These are phyloP conservation scores for Noccaea bulbosa DNA, from an alignment of 345 rosid genomes.

Conservation along the genomic window DNA sequence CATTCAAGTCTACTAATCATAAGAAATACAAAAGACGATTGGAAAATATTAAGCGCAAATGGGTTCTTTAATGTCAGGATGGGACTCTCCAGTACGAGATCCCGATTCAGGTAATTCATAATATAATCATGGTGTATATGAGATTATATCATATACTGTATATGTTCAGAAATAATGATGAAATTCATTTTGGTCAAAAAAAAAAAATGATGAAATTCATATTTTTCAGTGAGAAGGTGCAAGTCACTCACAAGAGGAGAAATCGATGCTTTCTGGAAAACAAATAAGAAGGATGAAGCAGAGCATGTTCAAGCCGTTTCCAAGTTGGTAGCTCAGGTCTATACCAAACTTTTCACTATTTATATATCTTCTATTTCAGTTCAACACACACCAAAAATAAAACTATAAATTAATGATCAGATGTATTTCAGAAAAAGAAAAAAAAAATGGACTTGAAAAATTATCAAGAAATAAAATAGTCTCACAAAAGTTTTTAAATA, in stretches of 20 bases:
- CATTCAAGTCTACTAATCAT: not conserved
- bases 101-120: conserved; percentile 54
- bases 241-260: conserved; percentile 72
- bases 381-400: not conserved
- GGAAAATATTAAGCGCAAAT: conserved; percentile 41
- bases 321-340: conserved; percentile 39
- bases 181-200: too few species aligned
- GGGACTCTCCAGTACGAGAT: conserved; percentile 72
- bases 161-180: not conserved
- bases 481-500: not conserved
- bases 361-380: conserved; percentile 34
- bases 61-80: conserved; percentile 98
- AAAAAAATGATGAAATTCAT: not conserved
- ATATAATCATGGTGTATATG: conserved; percentile 1
- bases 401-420: not conserved
- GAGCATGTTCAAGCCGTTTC: conserved; percentile 57
- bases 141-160: not conserved
- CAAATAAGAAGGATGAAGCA: conserved; percentile 64
- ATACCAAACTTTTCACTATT: conserved; percentile 50
- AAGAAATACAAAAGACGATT: not conserved
- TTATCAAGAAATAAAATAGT: not conserved
- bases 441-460: conserved; percentile 20
- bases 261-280: conserved; percentile 77
- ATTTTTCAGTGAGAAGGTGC: conserved; percentile 59
- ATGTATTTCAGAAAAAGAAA: conserved; percentile 32